phyloP scores from a whole-genome alignment of 139 green algal genomes.

The Choricystis sp. region DNA sequence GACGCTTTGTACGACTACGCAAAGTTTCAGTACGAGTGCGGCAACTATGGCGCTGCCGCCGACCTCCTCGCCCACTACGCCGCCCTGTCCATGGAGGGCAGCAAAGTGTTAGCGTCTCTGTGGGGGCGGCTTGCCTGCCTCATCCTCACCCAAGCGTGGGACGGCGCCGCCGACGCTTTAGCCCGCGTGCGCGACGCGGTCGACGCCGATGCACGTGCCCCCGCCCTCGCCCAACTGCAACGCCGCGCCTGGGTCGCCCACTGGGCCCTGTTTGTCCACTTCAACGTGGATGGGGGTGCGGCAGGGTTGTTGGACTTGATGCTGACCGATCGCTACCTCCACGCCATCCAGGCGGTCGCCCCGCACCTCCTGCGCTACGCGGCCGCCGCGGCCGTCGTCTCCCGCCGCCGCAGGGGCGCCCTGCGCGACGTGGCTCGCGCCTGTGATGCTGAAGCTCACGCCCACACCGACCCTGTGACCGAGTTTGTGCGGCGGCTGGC shows the following conservation, averaged over 20 bases:
- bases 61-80: conserved; percentile 91
- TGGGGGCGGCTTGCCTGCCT: conserved; percentile 95
- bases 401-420: conserved; percentile 64
- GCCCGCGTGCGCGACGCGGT: conserved; percentile 87
- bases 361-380: conserved; percentile 91
- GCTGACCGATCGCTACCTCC: conserved; percentile 73
- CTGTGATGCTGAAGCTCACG: conserved; percentile 42
- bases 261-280: conserved; percentile 96
- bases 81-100: conserved; percentile 64
- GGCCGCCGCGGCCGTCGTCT: conserved; percentile 74
- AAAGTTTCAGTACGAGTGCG: conserved; percentile 98
- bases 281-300: conserved; percentile 91
- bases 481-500: conserved; percentile 88
- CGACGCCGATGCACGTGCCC: conserved; percentile 76
- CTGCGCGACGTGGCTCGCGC: conserved; percentile 83
- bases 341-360: conserved; percentile 73
- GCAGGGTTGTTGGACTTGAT: conserved; percentile 93
- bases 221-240: conserved; percentile 75
- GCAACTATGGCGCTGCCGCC: conserved; percentile 79
- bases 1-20: conserved; percentile 95
- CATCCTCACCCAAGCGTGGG: conserved; percentile 60
- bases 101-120: conserved; percentile 63
- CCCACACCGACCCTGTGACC: conserved; percentile 61
- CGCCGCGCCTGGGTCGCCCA: conserved; percentile 97
- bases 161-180: conserved; percentile 65